Percentiles rank a stretch among this genome's conserved stretches.
These are phyloP conservation scores for Coemansia sp. DNA, from an alignment of 192 early-diverging fungal species.

Conservation along the genomic window DNA sequence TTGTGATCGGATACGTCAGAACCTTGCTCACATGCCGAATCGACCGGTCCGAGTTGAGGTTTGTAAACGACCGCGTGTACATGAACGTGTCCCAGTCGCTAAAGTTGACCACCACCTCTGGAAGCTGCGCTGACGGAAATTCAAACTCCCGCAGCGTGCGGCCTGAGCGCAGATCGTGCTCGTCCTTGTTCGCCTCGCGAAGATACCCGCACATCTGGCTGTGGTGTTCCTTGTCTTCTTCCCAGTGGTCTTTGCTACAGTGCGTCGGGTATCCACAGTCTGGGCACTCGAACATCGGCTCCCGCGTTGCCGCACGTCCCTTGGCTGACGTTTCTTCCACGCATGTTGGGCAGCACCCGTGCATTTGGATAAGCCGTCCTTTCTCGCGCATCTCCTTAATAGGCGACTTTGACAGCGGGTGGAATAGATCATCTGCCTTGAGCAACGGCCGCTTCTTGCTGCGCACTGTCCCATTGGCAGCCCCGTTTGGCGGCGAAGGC, in stretches of 20 bases:
- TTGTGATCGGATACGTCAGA: slow-evolving; percentile 76
- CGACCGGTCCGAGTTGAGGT: slow-evolving; percentile 66
- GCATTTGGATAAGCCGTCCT: slow-evolving; percentile 60
- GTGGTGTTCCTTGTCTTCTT: slow-evolving; percentile 58
- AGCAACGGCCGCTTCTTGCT: slow-evolving; percentile 26
- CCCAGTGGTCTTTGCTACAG: slow-evolving; percentile 70
- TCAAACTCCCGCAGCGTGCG: slow-evolving; percentile 75
- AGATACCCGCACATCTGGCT: slow-evolving; percentile 60
- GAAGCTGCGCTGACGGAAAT: slow-evolving; percentile 69
- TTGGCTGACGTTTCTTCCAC: slow-evolving; percentile 50
- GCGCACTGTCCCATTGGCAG: slow-evolving; percentile 1
- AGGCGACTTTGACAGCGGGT: slow-evolving; percentile 68
- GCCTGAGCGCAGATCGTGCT: slow-evolving; percentile 76
- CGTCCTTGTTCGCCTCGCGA: slow-evolving; percentile 73
- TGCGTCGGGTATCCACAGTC: slow-evolving; percentile 80
- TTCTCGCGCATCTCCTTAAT: slow-evolving; percentile 67
- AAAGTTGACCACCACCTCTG: slow-evolving; percentile 75
- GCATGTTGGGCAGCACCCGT: slow-evolving; percentile 71
- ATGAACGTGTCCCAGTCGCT: slow-evolving; percentile 75
- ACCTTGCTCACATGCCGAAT: slow-evolving; percentile 80
- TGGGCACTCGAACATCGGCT: slow-evolving; percentile 68
- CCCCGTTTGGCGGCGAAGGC: slow-evolving; percentile 29
- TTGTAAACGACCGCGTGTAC: slow-evolving; percentile 76
- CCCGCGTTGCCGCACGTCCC: slow-evolving; percentile 45
- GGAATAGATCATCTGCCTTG: slow-evolving; percentile 63